Evolutionary conservation across 139 green algal species (phyloP), one percentile per base, ranked within the genome.

Genomic region (Coelastrella sp.): DNA sequence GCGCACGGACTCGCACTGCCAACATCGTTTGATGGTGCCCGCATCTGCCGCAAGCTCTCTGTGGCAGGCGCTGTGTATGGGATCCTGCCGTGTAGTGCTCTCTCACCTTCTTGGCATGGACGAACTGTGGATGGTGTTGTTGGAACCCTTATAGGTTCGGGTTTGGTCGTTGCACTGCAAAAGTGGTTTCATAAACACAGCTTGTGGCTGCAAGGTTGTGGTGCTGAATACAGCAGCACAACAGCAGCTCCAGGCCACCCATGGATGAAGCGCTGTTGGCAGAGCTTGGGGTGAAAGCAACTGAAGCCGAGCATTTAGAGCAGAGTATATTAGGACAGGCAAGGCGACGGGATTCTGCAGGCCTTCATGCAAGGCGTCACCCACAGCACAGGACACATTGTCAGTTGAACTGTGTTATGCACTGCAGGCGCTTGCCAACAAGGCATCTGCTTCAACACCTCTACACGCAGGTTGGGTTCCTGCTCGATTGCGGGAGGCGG

Each of bases 181-280:
- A 47, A 47, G 32, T 47, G 32, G 32, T 47, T 1, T 47, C 32
- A 47, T 1, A 47, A 47, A 47, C 32, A 47, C 1, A 47, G 32
- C 32, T 47, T 47, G 32, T 47, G 32, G 32, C 32, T 47, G 32
- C 32, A 47, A 47, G 61, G 10, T 71, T 71, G 61, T 71, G 61
- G 11, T 71, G 11, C 61, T 10, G 11, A 10, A 19, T 71, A 13
- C 61, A 10, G 10, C 61, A 71, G 61, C 32, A 13, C 61, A 71
- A 13, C 61, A 71, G 11, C 17, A 32, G 68, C 68, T 76, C n/a
- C 17, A 76, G 68, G 68, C 17, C 7, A 13, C 22, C 16, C 7
- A 80, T 64, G 82, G 82, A 87, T 14, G 22, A 87, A n/a, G 54
- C 73, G 64, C 68, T 88, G 23, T 76, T 88, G 20, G 20, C 22